phyloP scores from a whole-genome alignment of 2,329 filamentous ascomycete genomes.

The Penicillium sp. region DNA sequence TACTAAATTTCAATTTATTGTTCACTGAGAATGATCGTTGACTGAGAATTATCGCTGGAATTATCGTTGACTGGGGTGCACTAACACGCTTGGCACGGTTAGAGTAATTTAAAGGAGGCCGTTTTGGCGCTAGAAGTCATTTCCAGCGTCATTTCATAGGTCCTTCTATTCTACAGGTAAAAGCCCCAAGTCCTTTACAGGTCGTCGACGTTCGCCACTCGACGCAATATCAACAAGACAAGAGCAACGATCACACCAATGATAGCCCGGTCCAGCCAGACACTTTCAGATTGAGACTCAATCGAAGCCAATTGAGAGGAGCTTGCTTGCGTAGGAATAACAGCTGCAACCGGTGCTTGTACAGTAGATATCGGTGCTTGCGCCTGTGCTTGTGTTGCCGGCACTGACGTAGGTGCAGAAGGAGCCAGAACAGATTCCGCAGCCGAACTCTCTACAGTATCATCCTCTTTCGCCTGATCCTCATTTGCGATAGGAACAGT shows the following conservation, averaged over 20 bases:
- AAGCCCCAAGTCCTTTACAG: slow-evolving; percentile 3
- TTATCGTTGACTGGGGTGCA: no score
- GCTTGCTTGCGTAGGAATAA: neutral
- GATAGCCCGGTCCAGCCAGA: slow-evolving; percentile 81
- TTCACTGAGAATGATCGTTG: no score
- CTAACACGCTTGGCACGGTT: no score
- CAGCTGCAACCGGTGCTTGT: neutral
- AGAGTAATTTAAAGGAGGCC: no score
- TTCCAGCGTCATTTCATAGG: no score
- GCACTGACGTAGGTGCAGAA: neutral
- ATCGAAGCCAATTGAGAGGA: neutral
- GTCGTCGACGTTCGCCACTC: slow-evolving; percentile 36
- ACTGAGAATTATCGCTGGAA: no score
- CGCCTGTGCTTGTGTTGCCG: neutral
- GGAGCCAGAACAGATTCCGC: neutral
- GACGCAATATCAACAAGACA: slow-evolving; percentile 63
- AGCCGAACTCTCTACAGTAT: neutral
- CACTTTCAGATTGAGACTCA: slow-evolving; percentile 48
- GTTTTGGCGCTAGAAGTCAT: no score
- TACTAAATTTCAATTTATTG: no score
- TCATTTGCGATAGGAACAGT: neutral
- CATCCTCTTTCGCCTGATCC: neutral
- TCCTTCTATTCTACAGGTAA: no score
- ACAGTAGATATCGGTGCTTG: neutral
- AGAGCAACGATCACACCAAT: slow-evolving; percentile 68